Conservation (phyloP, 495 filamentous ascomycete species). For the Cladorrhinum samala region DNA sequence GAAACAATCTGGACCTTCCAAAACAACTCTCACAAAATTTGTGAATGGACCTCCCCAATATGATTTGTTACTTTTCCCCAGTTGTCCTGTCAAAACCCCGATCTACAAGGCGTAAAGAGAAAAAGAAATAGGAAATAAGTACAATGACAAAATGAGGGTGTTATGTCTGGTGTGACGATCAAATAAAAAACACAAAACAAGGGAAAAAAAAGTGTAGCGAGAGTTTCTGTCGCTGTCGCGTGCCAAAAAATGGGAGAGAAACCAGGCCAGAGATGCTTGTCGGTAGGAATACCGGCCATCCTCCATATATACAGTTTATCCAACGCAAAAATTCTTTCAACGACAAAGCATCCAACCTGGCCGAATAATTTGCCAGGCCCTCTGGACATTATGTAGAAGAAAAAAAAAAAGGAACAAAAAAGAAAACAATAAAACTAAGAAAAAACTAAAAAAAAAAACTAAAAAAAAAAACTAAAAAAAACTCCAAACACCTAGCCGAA, state of each 20-base stretch:
- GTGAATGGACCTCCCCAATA: neutral
- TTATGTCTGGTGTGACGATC: neutral
- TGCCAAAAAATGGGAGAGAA: no score
- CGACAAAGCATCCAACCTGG: neutral
- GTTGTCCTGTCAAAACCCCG: neutral
- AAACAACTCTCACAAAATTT: neutral
- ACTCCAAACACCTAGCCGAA: conserved; percentile 5
- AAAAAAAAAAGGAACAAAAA: neutral
- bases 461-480: no score
- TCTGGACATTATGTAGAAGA: neutral
- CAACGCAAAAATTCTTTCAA: neutral
- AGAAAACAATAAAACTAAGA: neutral
- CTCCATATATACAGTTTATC: neutral
- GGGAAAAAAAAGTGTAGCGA: neutral
- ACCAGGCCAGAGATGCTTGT: no score
- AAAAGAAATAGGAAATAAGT: neutral
- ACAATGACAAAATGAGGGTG: neutral
- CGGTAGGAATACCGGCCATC: no score
- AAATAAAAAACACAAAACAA: neutral
- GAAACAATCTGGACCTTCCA: neutral
- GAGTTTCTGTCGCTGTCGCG: neutral
- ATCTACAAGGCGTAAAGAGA: neutral
- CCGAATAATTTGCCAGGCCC: neutral
- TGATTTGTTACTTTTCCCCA: neutral
- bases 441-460: no score